Evolutionary conservation across 345 rosid species (phyloP).

Genomic region (Acer saccharum): DNA sequence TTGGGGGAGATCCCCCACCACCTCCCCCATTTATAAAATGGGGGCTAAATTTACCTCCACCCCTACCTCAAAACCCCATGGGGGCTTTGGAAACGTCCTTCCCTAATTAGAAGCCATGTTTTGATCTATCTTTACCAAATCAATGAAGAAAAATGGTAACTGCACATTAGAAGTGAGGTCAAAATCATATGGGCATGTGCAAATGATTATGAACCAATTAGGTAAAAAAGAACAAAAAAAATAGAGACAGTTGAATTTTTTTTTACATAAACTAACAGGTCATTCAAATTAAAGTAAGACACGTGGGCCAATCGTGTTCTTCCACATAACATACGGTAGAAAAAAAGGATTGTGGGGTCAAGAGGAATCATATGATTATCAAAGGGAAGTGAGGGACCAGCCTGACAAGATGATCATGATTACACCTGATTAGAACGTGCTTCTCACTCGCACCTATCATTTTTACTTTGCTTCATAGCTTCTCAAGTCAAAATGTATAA

Average conservation of each 20-base stretch:
- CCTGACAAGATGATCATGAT: conserved; percentile 8
- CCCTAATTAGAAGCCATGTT: neutral
- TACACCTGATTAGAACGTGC: conserved; percentile 17
- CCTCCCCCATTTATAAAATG: too few relatives aligned
- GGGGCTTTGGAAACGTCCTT: too few relatives aligned
- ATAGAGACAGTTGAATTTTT: neutral
- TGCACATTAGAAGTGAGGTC: neutral
- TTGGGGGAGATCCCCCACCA: too few relatives aligned
- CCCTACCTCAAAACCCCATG: too few relatives aligned
- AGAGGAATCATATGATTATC: neutral
- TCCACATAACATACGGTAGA: conserved; percentile 12
- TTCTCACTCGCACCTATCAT: conserved; percentile 20
- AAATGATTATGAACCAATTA: conserved; percentile 2
- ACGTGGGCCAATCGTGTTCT: neutral
- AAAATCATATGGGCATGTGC: neutral
- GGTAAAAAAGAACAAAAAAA: neutral
- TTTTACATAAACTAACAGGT: neutral
- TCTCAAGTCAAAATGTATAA: conserved; percentile 14
- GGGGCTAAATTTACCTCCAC: too few relatives aligned
- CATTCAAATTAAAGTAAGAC: neutral
- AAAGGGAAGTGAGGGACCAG: neutral
- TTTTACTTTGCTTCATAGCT: conserved; percentile 17
- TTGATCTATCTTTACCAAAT: neutral
- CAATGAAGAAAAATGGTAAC: neutral
- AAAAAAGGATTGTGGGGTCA: neutral